Base-by-base conservation (phyloP, 371 early-diverging fungal species). In the Rhizopus sp. region DNA sequence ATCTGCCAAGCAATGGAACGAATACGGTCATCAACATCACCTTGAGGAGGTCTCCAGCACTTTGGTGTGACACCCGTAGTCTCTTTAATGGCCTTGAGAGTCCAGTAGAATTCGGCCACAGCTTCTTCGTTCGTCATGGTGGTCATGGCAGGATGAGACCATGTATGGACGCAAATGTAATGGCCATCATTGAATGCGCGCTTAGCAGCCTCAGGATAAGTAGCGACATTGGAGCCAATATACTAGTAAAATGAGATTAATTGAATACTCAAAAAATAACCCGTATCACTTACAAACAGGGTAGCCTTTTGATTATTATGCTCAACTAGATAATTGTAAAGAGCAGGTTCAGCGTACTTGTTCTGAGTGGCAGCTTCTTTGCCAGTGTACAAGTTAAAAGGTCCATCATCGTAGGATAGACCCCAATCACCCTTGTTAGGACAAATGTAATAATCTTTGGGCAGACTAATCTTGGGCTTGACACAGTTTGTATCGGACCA, bases 61-160 rank as follows among this genome's bases (percentile, higher is more conserved):
- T 73, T 72, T 7, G 85, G 83, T 4, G 82, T 76, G 15, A 78
- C 57, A 49, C 85, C 85, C 46, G 72, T 63, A 7, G 77, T 71
- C 55, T 83, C 66, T 53, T 85, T 77, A 59, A 87, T 78, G 16
- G 77, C 76, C 52, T 68, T 67, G 6, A 66, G 60, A 3, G 79
- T 77, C 76, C 79, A 78, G 53, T 82, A 74, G 15, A 86, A 57
- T 61, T 88, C 83, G 17, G 84, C 80, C 37, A 85, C 78, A 15
- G 82, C 68, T 49, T 80, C 63, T 8, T 77, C 76, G 51, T 80
- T 82, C 34, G 78, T 68, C 31, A 70, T 50, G 5, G 81, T 67
- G 10, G 86, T 82, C 75, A 86, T 74, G 32, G 63, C 61, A 34
- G 78, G 75, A 53, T 88, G 88, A 17, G 78, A 73, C 82, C 82